Base-by-base conservation (phyloP, 2,329 filamentous ascomycete genomes). In the Fusarium transvaalense region DNA sequence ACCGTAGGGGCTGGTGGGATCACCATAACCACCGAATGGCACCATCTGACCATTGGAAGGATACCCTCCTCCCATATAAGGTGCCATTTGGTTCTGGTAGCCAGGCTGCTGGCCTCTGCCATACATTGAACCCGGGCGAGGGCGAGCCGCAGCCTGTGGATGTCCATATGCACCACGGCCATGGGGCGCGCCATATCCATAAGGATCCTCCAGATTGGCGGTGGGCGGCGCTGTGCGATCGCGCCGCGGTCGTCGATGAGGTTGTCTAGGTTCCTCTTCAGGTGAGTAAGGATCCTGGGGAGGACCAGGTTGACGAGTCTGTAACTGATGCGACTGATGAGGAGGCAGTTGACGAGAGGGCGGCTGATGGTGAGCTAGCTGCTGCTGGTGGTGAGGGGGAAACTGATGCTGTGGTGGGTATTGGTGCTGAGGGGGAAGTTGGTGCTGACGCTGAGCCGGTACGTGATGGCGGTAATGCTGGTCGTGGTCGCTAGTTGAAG, bases 201-300 rank as follows among this genome's bases (percentile, higher is more conserved):
- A 88, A 21, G 83, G 83, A 35, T 86, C 86, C 76, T 91, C 90
- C 82, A 86, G 83, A 77, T 85, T 91, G 82, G 88, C 86, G 56
- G 87, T 82, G 68, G 84, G 42, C 19, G 42, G 61, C 64, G 69
- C 71, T 61, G 61, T 58, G 50, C 65, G 67, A 39, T 71, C 56
- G 63, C 64, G 66, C 61, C 60, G 61, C 46, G 65, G 71, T 71
- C 70, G 61, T 37, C 69, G 71, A 53, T 68, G 71, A 42, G 58
- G 42, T 45, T 65, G 65, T 35, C 55, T 64, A 3, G 66, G 50
- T 17, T 69, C 66, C 42, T 70, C 67, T 55, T 69, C 79, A 53
- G 75, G 71, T n/a, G 51, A 57, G 32, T 69, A 68, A 57, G 52
- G 61, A 54, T 68, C 65, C 61, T 76, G 64, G 80, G 82, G 72